phyloP scores from a whole-genome alignment of 306 rosid species.

The Hippophae gyantsensis region DNA sequence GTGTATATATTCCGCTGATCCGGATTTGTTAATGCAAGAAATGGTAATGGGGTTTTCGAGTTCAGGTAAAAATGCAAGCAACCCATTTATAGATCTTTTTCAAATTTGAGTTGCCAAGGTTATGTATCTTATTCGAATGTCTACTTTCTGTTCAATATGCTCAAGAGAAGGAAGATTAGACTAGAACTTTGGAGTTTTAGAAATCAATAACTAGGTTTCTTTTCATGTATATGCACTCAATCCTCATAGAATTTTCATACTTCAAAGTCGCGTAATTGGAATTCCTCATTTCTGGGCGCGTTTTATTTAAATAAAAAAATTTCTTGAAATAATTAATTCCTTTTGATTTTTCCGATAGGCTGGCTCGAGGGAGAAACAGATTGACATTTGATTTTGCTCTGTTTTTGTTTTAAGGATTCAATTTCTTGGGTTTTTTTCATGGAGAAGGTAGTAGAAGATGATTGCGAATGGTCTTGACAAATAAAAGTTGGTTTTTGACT shows the following conservation, averaged over 20 bases:
- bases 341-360: too few relatives aligned
- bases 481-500: slow-evolving; percentile 19
- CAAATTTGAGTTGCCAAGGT: slow-evolving; percentile 13
- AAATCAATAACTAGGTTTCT: too few relatives aligned
- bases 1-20: slow-evolving; percentile 30
- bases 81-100: slow-evolving; percentile 38
- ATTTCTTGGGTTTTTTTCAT: slow-evolving; percentile 21
- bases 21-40: slow-evolving; percentile 32
- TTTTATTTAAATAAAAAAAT: background rate
- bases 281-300: background rate
- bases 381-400: background rate
- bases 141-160: slow-evolving; percentile 10
- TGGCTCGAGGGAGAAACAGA: too few relatives aligned
- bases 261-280: too few relatives aligned
- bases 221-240: too few relatives aligned
- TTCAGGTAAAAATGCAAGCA: slow-evolving; percentile 40
- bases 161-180: slow-evolving; percentile 6
- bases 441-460: slow-evolving; percentile 22
- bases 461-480: slow-evolving; percentile 24
- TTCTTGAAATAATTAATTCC: too few relatives aligned
- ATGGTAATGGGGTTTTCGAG: slow-evolving; percentile 20
- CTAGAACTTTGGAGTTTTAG: background rate
- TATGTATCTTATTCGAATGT: slow-evolving; percentile 5
- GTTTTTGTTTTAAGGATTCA: slow-evolving; percentile 18
- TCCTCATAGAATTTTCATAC: too few relatives aligned